Base-by-base conservation (phyloP, 257 asterid genomes). In the Lantana camara region DNA sequence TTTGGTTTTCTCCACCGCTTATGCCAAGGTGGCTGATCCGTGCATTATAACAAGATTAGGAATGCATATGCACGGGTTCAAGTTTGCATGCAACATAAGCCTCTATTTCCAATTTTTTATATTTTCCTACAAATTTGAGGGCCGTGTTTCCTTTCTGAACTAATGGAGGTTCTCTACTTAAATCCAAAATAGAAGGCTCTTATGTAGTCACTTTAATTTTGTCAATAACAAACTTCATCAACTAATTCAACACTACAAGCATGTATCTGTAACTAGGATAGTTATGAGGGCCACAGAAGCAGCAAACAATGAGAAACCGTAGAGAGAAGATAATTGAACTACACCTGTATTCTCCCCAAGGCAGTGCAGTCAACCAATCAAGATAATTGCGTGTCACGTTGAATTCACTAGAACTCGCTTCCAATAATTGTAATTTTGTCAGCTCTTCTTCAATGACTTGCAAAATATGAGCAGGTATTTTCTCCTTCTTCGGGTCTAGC, bases 381-480 rank as follows among this genome's bases (percentile, higher is more conserved):
- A 94, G 91, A 82, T 94, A 94, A 77, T 90, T 90, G 66, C 99
- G 96, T 35, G 99, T 94, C 23, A 90, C 99, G 14, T 90, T 94
- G 73, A 94, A 94, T 79, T 94, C 99, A 80, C 99, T 94, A 9
- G 99, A 94, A 83, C 99, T 94, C n/a, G 99, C 96, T 83, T 94
- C 99, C 67, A 94, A 55, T 66, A 90, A 70, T 71, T 88, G 97
- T 68, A 90, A 79, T 69, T 94, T 94, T 44, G 98, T 80, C 65
- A 88, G 76, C 73, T 94, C 99, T 76, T 94, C 99, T 82, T 94
- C 98, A 75, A 90, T 94, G 71, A 94, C 98, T 86, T 90, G 98
- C 81, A 86, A 73, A 53, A 94, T 93, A 85, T 90, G 98, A 69
- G 93, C 73, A 14, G 99, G 99, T 62, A 91, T 81, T 74, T 85